Conservation (phyloP, 805 yeast genomes). For the Candida vaughaniae region DNA sequence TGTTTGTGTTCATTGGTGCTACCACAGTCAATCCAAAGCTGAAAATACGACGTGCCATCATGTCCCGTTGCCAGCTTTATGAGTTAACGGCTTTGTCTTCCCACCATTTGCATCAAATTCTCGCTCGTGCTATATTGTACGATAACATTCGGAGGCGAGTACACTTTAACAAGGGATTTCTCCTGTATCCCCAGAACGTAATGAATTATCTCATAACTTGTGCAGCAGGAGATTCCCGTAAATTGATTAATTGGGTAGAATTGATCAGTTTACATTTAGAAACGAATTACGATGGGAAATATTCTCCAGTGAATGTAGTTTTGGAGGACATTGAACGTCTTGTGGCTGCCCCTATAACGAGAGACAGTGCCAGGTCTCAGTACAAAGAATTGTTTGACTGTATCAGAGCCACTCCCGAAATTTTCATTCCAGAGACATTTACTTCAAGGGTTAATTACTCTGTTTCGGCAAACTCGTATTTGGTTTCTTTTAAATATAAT, state of each 20-base stretch:
- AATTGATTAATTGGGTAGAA: slow-evolving; percentile 33
- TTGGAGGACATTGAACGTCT: neutral
- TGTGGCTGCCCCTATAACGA: neutral
- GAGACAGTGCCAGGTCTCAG: neutral
- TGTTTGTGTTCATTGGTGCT: slow-evolving; percentile 85
- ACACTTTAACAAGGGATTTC: slow-evolving; percentile 6
- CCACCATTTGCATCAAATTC: slow-evolving; percentile 51
- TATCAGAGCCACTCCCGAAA: neutral
- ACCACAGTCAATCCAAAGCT: slow-evolving; percentile 92
- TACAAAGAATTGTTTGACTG: too few species aligned
- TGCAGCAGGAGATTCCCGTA: slow-evolving; percentile 33
- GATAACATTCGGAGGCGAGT: slow-evolving; percentile 28
- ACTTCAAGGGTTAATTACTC: neutral
- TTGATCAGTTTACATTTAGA: slow-evolving; percentile 20
- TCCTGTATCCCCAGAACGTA: slow-evolving; percentile 17
- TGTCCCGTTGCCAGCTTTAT: slow-evolving; percentile 82
- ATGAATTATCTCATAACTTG: slow-evolving; percentile 16
- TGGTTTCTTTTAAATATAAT: neutral
- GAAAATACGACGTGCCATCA: slow-evolving; percentile 74
- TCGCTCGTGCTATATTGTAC: slow-evolving; percentile 54
- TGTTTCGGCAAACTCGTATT: neutral
- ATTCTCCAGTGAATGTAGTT: neutral
- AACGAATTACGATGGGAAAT: neutral
- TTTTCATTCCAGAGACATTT: neutral
- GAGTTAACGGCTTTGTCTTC: slow-evolving; percentile 54